Evolutionary conservation across 169 alveolate genomes (phyloP).

Genomic region (Ichthyophthirius multifiliis): DNA sequence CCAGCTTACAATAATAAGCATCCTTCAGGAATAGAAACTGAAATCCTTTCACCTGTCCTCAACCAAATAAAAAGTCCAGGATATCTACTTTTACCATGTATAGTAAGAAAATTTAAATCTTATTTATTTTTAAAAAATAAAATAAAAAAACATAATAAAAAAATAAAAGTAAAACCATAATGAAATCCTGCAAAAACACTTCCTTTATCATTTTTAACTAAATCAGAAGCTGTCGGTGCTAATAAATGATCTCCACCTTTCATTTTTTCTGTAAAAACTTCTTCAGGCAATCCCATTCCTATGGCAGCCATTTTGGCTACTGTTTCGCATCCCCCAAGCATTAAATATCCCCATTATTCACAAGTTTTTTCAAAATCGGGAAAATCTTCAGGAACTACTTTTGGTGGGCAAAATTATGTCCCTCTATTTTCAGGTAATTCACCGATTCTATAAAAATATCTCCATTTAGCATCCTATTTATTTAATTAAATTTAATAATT

Average conservation of each 20-base stretch:
- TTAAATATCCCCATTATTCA: constrained; percentile 76
- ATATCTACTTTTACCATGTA: constrained; percentile 78
- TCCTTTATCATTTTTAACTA: constrained; percentile 60
- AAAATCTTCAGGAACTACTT: constrained; percentile 61
- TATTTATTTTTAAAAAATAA: not conserved
- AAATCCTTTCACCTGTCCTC: constrained; percentile 54
- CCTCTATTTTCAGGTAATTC: constrained; percentile 50
- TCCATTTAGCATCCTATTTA: constrained; percentile 72
- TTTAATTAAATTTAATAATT: not conserved
- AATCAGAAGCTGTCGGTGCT: constrained; percentile 84
- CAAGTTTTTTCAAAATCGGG: constrained; percentile 61
- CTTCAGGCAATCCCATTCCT: constrained; percentile 62
- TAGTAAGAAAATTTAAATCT: constrained; percentile 79
- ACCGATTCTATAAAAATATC: constrained; percentile 81
- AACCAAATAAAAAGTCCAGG: constrained; percentile 80
- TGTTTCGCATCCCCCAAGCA: constrained; percentile 63
- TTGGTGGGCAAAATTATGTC: constrained; percentile 44
- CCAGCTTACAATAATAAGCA: constrained; percentile 76
- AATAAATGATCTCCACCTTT: constrained; percentile 71
- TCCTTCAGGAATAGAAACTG: constrained; percentile 79
- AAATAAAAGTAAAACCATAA: constrained; percentile 26
- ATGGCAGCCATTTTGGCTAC: constrained; percentile 78
- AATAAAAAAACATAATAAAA: not conserved
- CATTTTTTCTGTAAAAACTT: constrained; percentile 58
- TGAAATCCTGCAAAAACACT: constrained; percentile 81